Evolutionary conservation across 192 early-diverging fungal species (phyloP).

Genomic region (Coemansia furcata): DNA sequence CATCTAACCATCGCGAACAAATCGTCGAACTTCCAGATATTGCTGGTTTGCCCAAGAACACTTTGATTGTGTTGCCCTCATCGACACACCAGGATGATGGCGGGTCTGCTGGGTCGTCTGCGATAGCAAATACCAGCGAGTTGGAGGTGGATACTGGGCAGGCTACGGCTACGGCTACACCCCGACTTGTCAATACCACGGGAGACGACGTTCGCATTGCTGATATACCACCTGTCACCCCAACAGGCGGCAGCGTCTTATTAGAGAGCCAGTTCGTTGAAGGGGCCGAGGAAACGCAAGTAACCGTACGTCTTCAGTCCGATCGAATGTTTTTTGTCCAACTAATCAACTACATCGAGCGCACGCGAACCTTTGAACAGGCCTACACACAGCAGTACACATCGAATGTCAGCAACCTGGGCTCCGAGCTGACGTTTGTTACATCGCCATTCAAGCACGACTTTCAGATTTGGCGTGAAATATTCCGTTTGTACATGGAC

Average conservation of each 20-base stretch:
- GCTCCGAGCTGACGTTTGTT: conserved; percentile 54
- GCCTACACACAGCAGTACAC: conserved; percentile 55
- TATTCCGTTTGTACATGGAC: conserved; percentile 68
- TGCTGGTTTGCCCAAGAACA: conserved; percentile 10
- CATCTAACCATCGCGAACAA: neutral
- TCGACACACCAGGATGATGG: neutral
- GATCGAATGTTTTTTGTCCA: conserved; percentile 62
- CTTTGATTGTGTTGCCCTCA: conserved; percentile 17
- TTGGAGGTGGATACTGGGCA: neutral
- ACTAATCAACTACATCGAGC: conserved; percentile 57
- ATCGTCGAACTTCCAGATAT: conserved; percentile 21
- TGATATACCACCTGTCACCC: neutral
- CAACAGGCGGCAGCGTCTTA: conserved; percentile 9
- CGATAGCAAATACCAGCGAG: neutral
- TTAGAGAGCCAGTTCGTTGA: conserved; percentile 9
- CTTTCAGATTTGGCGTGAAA: conserved; percentile 65
- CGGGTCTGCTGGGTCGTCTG: neutral
- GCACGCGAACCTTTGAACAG: conserved; percentile 58
- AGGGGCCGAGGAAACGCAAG: conserved; percentile 35
- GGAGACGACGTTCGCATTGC: neutral
- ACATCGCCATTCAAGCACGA: conserved; percentile 75
- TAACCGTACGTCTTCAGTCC: conserved; percentile 42
- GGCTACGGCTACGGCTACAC: neutral
- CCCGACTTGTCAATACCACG: neutral
- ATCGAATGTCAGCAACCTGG: conserved; percentile 55